Conservation (phyloP, 345 rosid genomes). For the Corymbia maculata region DNA sequence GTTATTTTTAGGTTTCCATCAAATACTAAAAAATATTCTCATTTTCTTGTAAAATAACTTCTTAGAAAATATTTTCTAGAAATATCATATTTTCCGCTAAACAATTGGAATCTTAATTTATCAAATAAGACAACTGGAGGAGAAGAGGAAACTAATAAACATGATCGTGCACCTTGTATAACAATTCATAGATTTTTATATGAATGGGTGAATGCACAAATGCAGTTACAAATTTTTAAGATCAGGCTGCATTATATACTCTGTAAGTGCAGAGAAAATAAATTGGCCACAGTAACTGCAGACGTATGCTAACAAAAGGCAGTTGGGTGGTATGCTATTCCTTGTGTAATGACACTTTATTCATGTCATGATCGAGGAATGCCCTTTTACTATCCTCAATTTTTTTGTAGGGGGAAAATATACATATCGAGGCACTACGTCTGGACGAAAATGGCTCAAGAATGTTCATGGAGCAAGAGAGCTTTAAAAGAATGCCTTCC, state of each 20-base stretch:
- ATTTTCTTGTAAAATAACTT: no score
- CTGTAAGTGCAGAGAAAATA: no score
- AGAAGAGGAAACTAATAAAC: no score
- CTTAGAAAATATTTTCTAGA: no score
- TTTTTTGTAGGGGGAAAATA: background rate
- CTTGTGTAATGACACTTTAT: no score
- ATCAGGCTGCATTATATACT: no score
- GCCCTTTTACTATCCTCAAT: background rate
- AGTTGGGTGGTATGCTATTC: no score
- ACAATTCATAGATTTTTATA: rapidly evolving
- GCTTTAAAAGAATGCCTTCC: rapidly evolving
- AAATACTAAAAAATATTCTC: no score
- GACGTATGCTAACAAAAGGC: no score
- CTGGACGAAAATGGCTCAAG: rapidly evolving
- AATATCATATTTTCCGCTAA: no score
- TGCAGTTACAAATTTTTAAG: background rate
- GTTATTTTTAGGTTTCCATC: no score
- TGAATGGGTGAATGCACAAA: rapidly evolving
- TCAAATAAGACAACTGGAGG: rapidly evolving
- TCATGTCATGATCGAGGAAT: no score
- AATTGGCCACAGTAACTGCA: rapidly evolving
- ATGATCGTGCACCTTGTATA: rapidly evolving
- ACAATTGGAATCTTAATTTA: rapidly evolving
- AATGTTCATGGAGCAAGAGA: rapidly evolving
- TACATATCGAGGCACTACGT: rapidly evolving